Percentiles rank a stretch among this genome's conserved stretches.
Evolutionary conservation across 495 filamentous ascomycete species (phyloP).

Genomic region (Annulohypoxylon maeteangense): DNA sequence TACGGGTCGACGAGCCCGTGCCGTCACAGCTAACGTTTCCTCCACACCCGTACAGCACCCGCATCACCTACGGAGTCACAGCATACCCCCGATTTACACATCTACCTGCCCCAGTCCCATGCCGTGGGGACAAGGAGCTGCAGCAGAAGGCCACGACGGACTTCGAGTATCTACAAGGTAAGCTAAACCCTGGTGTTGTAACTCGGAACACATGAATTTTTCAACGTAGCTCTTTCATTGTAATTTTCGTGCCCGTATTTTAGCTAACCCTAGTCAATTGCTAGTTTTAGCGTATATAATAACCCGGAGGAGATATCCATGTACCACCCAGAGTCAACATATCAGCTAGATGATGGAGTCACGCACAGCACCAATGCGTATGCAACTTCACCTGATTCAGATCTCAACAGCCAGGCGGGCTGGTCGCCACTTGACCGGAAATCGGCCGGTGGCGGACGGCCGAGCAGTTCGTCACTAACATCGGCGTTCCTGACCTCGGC

Average conservation of each 20-base stretch:
- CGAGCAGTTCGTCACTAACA: slow-evolving; percentile 42
- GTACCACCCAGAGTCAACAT: slow-evolving; percentile 45
- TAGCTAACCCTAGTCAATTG: slow-evolving; percentile 20
- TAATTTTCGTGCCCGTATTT: neutral
- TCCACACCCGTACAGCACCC: slow-evolving; percentile 35
- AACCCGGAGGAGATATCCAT: slow-evolving; percentile 42
- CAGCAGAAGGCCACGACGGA: slow-evolving; percentile 36
- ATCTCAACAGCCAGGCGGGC: slow-evolving; percentile 40
- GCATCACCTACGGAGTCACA: slow-evolving; percentile 44
- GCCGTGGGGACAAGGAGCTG: slow-evolving; percentile 39
- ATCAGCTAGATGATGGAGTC: slow-evolving; percentile 44
- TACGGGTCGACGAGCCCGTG: slow-evolving; percentile 38
- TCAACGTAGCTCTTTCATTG: neutral
- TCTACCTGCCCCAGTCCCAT: slow-evolving; percentile 41
- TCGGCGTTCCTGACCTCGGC: slow-evolving; percentile 38
- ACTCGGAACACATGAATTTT: neutral
- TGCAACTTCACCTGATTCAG: slow-evolving; percentile 46
- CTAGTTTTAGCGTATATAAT: slow-evolving; percentile 43
- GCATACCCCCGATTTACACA: slow-evolving; percentile 43
- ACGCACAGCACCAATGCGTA: slow-evolving; percentile 40
- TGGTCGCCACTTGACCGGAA: slow-evolving; percentile 47
- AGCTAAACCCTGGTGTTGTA: neutral
- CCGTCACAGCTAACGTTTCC: slow-evolving; percentile 38
- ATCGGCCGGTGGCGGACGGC: slow-evolving; percentile 18
- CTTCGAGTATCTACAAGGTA: slow-evolving; percentile 43